Conservation (phyloP, 1,139 yeast species). For the Debaryomyces psychrophilus region DNA sequence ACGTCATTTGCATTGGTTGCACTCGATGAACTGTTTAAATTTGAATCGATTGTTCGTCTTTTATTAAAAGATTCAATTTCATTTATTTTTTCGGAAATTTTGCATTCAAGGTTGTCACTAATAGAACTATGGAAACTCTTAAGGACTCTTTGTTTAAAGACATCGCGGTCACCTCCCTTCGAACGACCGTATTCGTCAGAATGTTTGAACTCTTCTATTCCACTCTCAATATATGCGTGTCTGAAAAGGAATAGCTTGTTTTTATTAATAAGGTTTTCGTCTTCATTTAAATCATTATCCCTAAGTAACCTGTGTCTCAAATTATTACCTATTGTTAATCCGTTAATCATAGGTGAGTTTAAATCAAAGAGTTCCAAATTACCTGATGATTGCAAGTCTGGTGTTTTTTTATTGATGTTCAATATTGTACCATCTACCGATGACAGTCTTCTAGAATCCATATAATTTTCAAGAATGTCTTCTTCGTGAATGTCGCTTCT, state of each 20-base stretch:
- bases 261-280: neutral
- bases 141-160: slow-evolving; percentile 16
- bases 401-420: slow-evolving; percentile 10
- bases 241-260: slow-evolving; percentile 27
- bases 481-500: slow-evolving; percentile 20
- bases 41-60: slow-evolving; percentile 2
- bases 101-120: slow-evolving; percentile 29
- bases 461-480: slow-evolving; percentile 40
- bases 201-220: neutral
- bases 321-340: slow-evolving; percentile 39
- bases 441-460: slow-evolving; percentile 30
- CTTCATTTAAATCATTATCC: slow-evolving; percentile 5
- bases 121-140: slow-evolving; percentile 38
- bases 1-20: neutral
- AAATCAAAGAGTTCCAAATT: slow-evolving; percentile 32
- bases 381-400: slow-evolving; percentile 16
- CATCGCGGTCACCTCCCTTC: slow-evolving; percentile 4
- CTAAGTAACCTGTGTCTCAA: slow-evolving; percentile 24
- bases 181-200: neutral
- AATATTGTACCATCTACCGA: slow-evolving; percentile 14
- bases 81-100: slow-evolving; percentile 20
- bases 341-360: slow-evolving; percentile 42
- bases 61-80: slow-evolving; percentile 20
- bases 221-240: slow-evolving; percentile 7
- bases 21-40: neutral